Evolutionary conservation across 1,284 basidiomycete species (phyloP), one percentile per base, ranked within the genome.

Genomic region (Leccinum insigne): DNA sequence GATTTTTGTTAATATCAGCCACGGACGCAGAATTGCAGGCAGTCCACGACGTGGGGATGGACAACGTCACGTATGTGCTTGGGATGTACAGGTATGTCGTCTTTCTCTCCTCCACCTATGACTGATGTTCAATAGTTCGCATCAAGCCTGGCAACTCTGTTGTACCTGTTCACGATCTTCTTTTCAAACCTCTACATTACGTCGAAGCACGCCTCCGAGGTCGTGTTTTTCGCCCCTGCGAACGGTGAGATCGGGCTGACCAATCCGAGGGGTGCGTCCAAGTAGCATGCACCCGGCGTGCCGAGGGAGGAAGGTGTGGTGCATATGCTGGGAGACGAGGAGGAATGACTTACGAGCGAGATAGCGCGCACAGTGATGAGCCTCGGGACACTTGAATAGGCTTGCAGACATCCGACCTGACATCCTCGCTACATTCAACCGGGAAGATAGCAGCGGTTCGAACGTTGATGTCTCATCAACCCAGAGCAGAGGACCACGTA

Each of bases 61-160:
- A 96, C 75, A 93, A 96, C 73, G 93, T 96, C 69, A 93, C 94
- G 0, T 96, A 96, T 72, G 83, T 92, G 56, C 81, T 96, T 8
- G 89, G 92, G 73, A 89, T 94, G 82, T 93, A 91, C 78, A 94
- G 92, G 86, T 72, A 8, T 26, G 52, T 63, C 16, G 47, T 49
- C 13, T 49, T 49, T 49, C 18, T 49, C 16, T 44, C 42, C 47
- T 49, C 18, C 47, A 4, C 35, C 42, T 10, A 16, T 47, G 3
- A 52, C 40, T 67, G 49, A 35, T 23, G 57, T 5, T 60, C 65
- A 40, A 64, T 49, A 23, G 14, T 38, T 3, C 29, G 13, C 11
- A 38, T 26, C 6, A 1, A 91, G 89, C 70, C 77, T 91, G 60
- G 87, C 91, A 0, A 93, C 94, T 80, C 69, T 93, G 60, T 77